These are phyloP conservation scores for Coemansia interrupta DNA, from an alignment of 192 early-diverging fungal species.

Conservation along the genomic window DNA sequence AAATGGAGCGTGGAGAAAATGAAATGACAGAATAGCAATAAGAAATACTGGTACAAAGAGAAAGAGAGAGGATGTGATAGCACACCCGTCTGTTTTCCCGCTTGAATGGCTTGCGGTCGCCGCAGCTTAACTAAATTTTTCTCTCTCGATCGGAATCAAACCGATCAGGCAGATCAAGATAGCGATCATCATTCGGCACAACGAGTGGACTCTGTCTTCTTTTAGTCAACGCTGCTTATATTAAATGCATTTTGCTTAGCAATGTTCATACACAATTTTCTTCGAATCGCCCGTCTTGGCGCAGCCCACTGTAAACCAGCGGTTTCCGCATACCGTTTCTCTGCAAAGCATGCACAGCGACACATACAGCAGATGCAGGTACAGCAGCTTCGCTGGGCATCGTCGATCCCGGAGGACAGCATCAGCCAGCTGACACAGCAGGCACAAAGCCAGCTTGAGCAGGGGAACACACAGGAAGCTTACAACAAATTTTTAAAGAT, in stretches of 20 bases:
- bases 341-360: too few relatives aligned
- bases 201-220: too few relatives aligned
- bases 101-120: too few relatives aligned
- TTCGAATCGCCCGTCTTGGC: too few relatives aligned
- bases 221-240: too few relatives aligned
- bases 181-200: not conserved
- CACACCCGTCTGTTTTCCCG: not conserved
- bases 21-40: not conserved
- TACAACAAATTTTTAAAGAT: slow-evolving; percentile 4
- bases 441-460: slow-evolving; percentile 22
- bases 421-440: not conserved
- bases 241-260: too few relatives aligned
- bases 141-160: not conserved
- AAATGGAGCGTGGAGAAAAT: not conserved
- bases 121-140: not conserved
- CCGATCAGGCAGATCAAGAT: not conserved
- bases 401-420: too few relatives aligned
- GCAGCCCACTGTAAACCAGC: too few relatives aligned
- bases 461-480: slow-evolving; percentile 15
- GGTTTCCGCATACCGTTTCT: too few relatives aligned
- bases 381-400: too few relatives aligned
- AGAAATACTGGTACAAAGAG: not conserved
- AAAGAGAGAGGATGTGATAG: not conserved
- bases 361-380: too few relatives aligned
- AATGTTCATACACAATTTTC: too few relatives aligned